Base-by-base conservation (phyloP, 2,329 filamentous ascomycete species). In the Purpureocillium takamizusanense region DNA sequence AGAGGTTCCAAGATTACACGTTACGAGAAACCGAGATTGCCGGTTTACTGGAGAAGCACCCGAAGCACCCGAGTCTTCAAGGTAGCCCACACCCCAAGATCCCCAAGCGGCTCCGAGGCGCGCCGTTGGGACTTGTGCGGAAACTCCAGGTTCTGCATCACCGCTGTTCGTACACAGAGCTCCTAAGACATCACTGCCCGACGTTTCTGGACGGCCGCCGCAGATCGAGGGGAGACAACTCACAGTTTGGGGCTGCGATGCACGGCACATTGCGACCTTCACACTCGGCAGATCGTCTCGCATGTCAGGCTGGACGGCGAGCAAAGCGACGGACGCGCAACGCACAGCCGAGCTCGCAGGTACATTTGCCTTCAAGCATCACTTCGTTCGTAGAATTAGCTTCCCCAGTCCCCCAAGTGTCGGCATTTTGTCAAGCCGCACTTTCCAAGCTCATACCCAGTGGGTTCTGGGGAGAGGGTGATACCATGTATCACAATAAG, bases 151-250 rank as follows among this genome's bases (percentile, higher is more conserved):
- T 74, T 41, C 67, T 81, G 12, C 86, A 95, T 53, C 59, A 65
- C 13, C 74, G 76, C 16, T 97, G 89, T 55, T 77, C 88, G 0
- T 97, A 95, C 57, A 67, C 70, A n/a, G 74, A 83, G 45, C 63
- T 97, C 34, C 62, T 98, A 18, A 71, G 78, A 13, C 72, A 95
- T 59, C 87, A 97, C 56, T 98, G 92, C 55, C 81, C 87, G 57
- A 49, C 56, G 6, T 30, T 45, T 2, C 42, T 61, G 21, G 59
- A 63, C 33, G 40, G 21, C 18, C 23, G 36, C 17, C 31, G 3
- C 11, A 23, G 17, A 12, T 29, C 13, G 2, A 40, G 35, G 18
- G 33, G 36, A 13, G 4, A 13, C 4, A 21, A 8, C 23, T 17
- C 25, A 15, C 9, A 10, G 31, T 18, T 12, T 5, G 18, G 16